Conservation (phyloP, 1,139 yeast genomes). For the Candida freyschussii region DNA sequence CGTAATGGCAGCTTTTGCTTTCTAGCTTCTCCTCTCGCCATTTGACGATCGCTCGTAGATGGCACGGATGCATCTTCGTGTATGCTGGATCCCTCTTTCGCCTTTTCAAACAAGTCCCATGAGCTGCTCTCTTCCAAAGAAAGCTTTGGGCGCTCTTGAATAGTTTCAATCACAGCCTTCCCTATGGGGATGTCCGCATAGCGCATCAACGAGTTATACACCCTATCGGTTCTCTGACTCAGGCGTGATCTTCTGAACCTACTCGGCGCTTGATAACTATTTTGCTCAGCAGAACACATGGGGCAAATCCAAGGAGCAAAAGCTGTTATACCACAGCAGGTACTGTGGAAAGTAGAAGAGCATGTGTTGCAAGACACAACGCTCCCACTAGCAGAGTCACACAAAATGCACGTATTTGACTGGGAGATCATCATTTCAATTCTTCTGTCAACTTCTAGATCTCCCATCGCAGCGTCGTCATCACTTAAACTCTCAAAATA, state of each 20-base stretch:
- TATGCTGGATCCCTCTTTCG: too few species aligned
- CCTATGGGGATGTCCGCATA: neutral
- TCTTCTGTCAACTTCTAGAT: slow-evolving; percentile 13
- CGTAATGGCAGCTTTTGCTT: slow-evolving; percentile 22
- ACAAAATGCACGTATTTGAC: slow-evolving; percentile 23
- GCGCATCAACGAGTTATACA: slow-evolving; percentile 17
- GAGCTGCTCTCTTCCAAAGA: slow-evolving; percentile 20
- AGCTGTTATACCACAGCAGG: slow-evolving; percentile 21
- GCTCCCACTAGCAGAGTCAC: slow-evolving; percentile 19
- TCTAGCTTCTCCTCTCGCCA: slow-evolving; percentile 1
- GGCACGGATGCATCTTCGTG: slow-evolving; percentile 1
- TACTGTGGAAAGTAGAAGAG: slow-evolving; percentile 24
- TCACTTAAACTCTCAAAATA: slow-evolving; percentile 22
- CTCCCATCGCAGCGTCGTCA: slow-evolving; percentile 13
- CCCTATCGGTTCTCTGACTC: slow-evolving; percentile 25
- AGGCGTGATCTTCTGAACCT: slow-evolving; percentile 22
- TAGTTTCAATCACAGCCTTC: slow-evolving; percentile 6
- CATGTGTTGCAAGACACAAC: slow-evolving; percentile 22
- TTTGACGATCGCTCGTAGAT: neutral
- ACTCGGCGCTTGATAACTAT: slow-evolving; percentile 16
- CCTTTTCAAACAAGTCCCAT: slow-evolving; percentile 23
- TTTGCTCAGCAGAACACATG: slow-evolving; percentile 25
- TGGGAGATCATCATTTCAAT: slow-evolving; percentile 18
- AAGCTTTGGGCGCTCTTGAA: slow-evolving; percentile 13
- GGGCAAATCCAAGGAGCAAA: slow-evolving; percentile 25